A percentile compares a stretch with the other conserved stretches of the same genome.
Evolutionary conservation across 305 asterid species (phyloP).

Genomic region (Petunia hybrid): DNA sequence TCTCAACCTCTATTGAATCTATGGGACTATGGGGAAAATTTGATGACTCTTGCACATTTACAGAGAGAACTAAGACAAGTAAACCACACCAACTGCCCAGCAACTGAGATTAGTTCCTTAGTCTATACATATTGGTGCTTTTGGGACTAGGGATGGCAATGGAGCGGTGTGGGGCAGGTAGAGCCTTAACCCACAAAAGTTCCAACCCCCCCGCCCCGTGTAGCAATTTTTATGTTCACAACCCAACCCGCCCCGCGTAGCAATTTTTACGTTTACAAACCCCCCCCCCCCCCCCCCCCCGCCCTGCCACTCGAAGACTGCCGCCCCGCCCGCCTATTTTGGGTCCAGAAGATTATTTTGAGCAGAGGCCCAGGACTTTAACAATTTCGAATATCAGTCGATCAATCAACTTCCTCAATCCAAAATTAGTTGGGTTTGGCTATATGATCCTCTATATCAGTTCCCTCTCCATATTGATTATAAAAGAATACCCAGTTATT

Average conservation of each 20-base stretch:
- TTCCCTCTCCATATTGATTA: slow-evolving; percentile 6
- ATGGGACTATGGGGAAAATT: neutral
- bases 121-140: neutral
- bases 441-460: neutral
- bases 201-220: too few relatives aligned
- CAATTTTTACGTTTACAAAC: too few relatives aligned
- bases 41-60: neutral
- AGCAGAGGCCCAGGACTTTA: neutral
- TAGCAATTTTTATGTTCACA: too few relatives aligned
- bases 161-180: too few relatives aligned
- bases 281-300: too few relatives aligned
- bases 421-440: neutral
- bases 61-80: neutral
- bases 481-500: neutral
- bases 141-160: neutral
- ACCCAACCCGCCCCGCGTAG: too few relatives aligned
- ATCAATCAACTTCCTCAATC: neutral
- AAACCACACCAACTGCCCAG: slow-evolving; percentile 6
- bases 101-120: neutral
- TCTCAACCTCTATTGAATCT: neutral
- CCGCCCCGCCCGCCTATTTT: too few relatives aligned
- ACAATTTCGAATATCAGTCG: neutral
- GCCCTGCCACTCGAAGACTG: too few relatives aligned
- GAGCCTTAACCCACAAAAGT: too few relatives aligned
- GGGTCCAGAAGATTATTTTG: neutral